phyloP scores from a whole-genome alignment of 2,329 filamentous ascomycete species.

The Aspergillus fructus region DNA sequence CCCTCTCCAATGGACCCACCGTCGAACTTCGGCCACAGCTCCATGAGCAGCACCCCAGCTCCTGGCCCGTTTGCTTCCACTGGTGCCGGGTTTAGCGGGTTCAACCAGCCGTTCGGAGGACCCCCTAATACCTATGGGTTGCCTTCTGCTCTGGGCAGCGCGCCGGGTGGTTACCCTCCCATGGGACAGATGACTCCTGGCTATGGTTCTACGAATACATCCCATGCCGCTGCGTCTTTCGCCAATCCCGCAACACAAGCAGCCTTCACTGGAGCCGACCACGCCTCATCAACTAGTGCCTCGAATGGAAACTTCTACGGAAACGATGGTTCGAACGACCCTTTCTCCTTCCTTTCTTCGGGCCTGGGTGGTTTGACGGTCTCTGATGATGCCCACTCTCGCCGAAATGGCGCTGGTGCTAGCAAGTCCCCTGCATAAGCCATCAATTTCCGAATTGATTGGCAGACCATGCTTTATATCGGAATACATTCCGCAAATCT shows the following conservation, averaged over 20 bases:
- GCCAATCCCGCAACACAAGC: constrained; percentile 92
- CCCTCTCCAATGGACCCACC: constrained; percentile 85
- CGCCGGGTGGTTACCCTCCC: constrained; percentile 74
- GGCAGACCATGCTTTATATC: constrained; percentile 8
- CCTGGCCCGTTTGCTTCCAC: constrained; percentile 73
- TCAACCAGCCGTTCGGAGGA: constrained; percentile 78
- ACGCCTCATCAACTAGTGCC: constrained; percentile 73
- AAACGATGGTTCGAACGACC: constrained; percentile 55
- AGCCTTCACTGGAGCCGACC: constrained; percentile 85
- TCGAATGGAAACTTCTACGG: constrained; percentile 71
- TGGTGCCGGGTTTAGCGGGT: constrained; percentile 66
- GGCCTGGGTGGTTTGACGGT: constrained; percentile 62
- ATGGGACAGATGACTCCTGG: constrained; percentile 69
- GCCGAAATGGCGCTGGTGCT: constrained; percentile 46
- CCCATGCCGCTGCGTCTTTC: constrained; percentile 82
- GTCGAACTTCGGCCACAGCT: constrained; percentile 76
- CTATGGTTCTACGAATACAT: constrained; percentile 72
- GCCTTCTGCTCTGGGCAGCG: constrained; percentile 79
- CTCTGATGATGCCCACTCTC: constrained; percentile 45
- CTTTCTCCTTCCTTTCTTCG: constrained; percentile 64
- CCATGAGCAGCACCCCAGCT: constrained; percentile 80
- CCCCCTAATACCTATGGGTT: constrained; percentile 82
- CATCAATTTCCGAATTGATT: neutral
- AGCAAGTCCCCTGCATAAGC: constrained; percentile 47
- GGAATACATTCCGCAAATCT: constrained; percentile 16